phyloP scores from a whole-genome alignment of 768 basidiomycete genomes.

The Trametes meyenii region DNA sequence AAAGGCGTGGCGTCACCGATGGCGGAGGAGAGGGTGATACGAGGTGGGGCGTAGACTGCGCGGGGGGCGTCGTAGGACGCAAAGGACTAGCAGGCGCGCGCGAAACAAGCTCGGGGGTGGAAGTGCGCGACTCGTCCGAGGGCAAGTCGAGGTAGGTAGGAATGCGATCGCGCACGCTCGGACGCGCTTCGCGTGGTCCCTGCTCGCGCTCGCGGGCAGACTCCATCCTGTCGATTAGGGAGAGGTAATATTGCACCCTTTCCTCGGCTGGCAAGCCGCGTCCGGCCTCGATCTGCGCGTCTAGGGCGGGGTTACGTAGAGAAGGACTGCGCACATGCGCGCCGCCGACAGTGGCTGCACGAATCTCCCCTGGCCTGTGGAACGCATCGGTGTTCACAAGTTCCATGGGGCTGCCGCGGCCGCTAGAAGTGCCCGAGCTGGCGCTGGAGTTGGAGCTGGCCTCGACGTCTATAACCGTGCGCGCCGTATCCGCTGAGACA shows the following conservation, averaged over 20 bases:
- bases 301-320: constrained; percentile 11
- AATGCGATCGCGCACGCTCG: constrained; percentile 13
- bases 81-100: constrained; percentile 6
- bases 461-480: constrained; percentile 20
- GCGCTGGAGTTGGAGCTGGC: constrained; percentile 35
- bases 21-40: constrained; percentile 56
- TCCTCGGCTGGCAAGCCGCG: constrained; percentile 6
- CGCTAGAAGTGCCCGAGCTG: constrained; percentile 49
- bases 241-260: constrained; percentile 10
- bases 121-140: constrained; percentile 9
- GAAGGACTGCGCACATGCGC: constrained; percentile 3
- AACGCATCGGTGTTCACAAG: constrained; percentile 46
- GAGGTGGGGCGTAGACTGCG: constrained; percentile 29
- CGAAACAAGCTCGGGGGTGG: constrained; percentile 13
- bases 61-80: constrained; percentile 39
- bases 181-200: constrained; percentile 3
- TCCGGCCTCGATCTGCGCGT: constrained; percentile 15
- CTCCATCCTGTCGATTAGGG: constrained; percentile 3
- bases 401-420: constrained; percentile 53
- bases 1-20: constrained; percentile 57
- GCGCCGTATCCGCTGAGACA: constrained; percentile 3
- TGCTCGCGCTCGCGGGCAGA: constrained; percentile 2
- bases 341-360: constrained; percentile 3
- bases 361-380: constrained; percentile 4
- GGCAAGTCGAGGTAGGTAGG: constrained; percentile 15